These are phyloP conservation scores for Marchantia polymorpha DNA, from an alignment of 225 moss, liverwort and hornwort species.

Conservation along the genomic window DNA sequence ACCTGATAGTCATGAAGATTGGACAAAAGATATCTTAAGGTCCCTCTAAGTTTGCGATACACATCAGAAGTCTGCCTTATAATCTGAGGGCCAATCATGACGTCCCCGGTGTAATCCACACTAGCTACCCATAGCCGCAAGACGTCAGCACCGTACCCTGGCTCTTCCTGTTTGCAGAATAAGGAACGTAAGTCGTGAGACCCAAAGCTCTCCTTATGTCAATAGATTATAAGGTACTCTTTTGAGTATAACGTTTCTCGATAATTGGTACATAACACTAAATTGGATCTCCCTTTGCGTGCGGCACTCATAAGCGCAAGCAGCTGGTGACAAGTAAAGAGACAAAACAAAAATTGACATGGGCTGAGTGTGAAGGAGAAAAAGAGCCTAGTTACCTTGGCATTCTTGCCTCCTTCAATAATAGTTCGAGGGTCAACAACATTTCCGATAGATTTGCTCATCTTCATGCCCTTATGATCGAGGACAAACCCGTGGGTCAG, in stretches of 20 bases:
- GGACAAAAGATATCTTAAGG: conserved; percentile 86
- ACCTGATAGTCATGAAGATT: conserved; percentile 98
- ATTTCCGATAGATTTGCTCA: conserved; percentile 98
- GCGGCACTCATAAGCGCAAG: too few relatives aligned
- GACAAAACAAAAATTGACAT: neutral
- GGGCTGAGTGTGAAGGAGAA: neutral
- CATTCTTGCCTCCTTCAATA: conserved; percentile 91
- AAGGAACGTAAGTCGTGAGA: neutral
- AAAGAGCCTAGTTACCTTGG: conserved; percentile 49
- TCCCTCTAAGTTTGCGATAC: conserved; percentile 93
- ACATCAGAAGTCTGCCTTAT: conserved; percentile 91
- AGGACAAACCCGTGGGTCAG: conserved; percentile 96
- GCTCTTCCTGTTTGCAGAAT: conserved; percentile 49
- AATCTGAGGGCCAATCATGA: conserved; percentile 81
- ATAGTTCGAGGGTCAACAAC: conserved; percentile 75
- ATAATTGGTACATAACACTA: too few relatives aligned
- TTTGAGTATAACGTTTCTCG: too few relatives aligned
- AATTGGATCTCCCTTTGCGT: too few relatives aligned
- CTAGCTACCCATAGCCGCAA: conserved; percentile 95
- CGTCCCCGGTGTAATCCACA: conserved; percentile 94
- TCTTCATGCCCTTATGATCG: conserved; percentile 91
- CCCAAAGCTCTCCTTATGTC: neutral
- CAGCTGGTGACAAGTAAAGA: neutral
- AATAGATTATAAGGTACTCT: neutral
- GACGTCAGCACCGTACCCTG: conserved; percentile 97